Evolutionary conservation across 345 rosid genomes (phyloP), one percentile per base, ranked within the genome.

Genomic region (Anacardium occidentale): DNA sequence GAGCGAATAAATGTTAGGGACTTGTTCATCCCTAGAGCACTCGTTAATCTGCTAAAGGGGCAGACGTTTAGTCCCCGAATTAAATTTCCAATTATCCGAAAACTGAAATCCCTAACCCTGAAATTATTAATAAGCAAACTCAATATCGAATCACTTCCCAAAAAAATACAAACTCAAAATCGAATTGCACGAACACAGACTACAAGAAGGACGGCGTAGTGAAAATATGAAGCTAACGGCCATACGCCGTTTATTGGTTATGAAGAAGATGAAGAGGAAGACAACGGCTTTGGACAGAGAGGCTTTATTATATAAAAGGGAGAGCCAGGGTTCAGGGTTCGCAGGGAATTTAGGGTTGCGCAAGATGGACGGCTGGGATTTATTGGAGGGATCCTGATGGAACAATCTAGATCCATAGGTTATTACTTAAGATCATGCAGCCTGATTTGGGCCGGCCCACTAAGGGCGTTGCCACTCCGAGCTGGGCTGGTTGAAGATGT

Each of bases 21-120:
- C 78, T 54, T 25, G 72, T 74, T 71, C 76, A 70, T 54, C 78
- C 82, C 82, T 70, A 14, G 24, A 78, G 82, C 82, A 74, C 69
- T 53, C 69, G 0, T 17, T 0, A 11, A 5, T n/a, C 69, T 61
- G 78, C 78, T 66, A 74, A 50, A 56, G 71, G 62, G 77, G 74
- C 73, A 60, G 78, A 78, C 70, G 66, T 64, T 5, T 42, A 54
- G 70, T 78, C 78, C 78, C 82, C 61, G 14, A 37, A 0, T 6
- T 37, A 48, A 10, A 3, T 20, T 37, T 5, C 8, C 8, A 5
- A 37, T 5, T 37, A 37, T 7, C 42, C 42, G 42, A 37, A 37
- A 37, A 37, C 7, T 4, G 7, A 37, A 37, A 37, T 3, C 40
- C 40, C 7, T 37, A 5, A 4, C 40, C 40, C 40, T 37, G 5